These are phyloP conservation scores for Centella asiatica DNA, from an alignment of 129 eudicot genomes.

Conservation along the genomic window DNA sequence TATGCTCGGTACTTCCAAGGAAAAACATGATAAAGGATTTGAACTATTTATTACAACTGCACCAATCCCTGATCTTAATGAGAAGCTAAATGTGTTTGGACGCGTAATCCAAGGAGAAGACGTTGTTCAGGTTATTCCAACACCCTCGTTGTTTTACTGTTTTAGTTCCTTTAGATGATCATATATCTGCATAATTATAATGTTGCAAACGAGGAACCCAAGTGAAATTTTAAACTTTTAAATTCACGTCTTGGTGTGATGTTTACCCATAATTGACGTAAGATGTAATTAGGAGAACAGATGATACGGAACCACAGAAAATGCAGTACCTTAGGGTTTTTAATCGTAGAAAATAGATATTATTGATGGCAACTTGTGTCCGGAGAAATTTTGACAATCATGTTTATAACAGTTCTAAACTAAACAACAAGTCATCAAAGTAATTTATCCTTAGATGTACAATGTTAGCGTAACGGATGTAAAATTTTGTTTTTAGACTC, in stretches of 20 bases:
- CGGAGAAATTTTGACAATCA: background rate
- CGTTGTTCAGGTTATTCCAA: constrained; percentile 70
- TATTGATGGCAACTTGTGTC: no score
- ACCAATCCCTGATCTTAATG: constrained; percentile 93
- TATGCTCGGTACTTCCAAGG: constrained; percentile 95
- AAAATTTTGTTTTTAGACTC: background rate
- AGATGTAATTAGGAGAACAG: no score
- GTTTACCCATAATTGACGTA: background rate
- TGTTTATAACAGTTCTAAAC: background rate
- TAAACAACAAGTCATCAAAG: no score
- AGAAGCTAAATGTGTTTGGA: constrained; percentile 88
- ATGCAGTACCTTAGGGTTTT: no score
- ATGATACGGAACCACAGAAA: no score
- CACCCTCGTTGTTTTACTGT: background rate
- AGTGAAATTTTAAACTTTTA: no score
- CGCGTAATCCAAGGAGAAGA: constrained; percentile 92
- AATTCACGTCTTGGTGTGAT: background rate
- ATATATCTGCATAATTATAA: no score
- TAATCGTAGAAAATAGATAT: no score
- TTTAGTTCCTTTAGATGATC: background rate
- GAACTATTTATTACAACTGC: constrained; percentile 88
- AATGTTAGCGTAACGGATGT: background rate
- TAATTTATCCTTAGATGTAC: background rate
- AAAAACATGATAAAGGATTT: constrained; percentile 51
- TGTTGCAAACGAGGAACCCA: background rate